phyloP scores from a whole-genome alignment of 2,329 filamentous ascomycete genomes.

The Allantophomopsis cytisporea region DNA sequence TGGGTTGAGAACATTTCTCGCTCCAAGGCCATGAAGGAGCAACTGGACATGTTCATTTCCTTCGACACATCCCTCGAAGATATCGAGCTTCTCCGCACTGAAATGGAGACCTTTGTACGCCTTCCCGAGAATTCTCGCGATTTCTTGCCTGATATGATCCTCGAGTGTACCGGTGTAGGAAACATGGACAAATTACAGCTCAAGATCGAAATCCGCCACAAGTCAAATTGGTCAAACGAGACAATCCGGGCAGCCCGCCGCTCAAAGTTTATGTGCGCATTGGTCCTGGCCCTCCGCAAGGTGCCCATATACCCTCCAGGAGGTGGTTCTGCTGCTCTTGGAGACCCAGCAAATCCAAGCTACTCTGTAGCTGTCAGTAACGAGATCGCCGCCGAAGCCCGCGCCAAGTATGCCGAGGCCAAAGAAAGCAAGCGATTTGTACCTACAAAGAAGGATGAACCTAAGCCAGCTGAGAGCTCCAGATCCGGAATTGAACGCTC shows the following conservation, averaged over 20 bases:
- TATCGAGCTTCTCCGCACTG: conserved; percentile 67
- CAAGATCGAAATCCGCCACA: conserved; percentile 76
- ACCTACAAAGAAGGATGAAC: conserved; percentile 21
- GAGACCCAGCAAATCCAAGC: conserved; percentile 59
- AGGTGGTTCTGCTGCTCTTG: conserved; percentile 48
- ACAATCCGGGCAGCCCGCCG: conserved; percentile 65
- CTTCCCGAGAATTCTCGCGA: conserved; percentile 79
- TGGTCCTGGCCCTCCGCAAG: conserved; percentile 73
- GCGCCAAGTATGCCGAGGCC: conserved; percentile 40
- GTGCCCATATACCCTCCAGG: conserved; percentile 77
- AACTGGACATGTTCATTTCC: conserved; percentile 61
- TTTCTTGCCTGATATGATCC: conserved; percentile 72
- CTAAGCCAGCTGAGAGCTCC: too few species aligned
- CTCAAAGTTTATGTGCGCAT: conserved; percentile 93
- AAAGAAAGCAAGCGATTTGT: conserved; percentile 56
- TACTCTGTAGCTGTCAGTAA: conserved; percentile 71
- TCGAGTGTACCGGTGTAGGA: conserved; percentile 66
- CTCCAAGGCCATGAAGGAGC: conserved; percentile 82
- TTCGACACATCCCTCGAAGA: conserved; percentile 87
- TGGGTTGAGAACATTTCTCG: conserved; percentile 93
- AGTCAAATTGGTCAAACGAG: conserved; percentile 87
- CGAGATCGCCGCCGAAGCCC: conserved; percentile 47
- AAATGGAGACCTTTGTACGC: conserved; percentile 76
- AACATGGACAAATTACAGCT: conserved; percentile 82
- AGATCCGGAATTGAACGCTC: too few species aligned